Evolutionary conservation across 2,329 filamentous ascomycete species (phyloP).

Genomic region (Clarireedia paspali): DNA sequence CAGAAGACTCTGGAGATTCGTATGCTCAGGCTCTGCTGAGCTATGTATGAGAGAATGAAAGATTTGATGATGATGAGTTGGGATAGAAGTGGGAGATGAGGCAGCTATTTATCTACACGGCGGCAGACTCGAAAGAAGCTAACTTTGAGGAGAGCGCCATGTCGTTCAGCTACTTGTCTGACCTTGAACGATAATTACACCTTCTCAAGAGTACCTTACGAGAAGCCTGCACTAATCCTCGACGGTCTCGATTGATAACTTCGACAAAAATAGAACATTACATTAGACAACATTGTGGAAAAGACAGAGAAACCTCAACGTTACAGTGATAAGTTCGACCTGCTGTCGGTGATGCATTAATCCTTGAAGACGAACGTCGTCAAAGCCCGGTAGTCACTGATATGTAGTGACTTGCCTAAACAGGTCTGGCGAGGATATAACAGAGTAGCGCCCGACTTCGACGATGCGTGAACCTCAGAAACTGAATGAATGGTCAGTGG

Average conservation of each 20-base stretch:
- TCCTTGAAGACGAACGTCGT: background rate
- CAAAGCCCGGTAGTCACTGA: background rate
- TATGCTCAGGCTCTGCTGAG: too few species aligned
- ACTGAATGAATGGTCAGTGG: background rate
- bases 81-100: too few species aligned
- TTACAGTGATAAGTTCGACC: background rate
- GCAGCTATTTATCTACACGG: too few species aligned
- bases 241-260: background rate
- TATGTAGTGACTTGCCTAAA: background rate
- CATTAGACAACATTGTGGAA: background rate
- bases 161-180: too few species aligned
- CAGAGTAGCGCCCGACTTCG: background rate
- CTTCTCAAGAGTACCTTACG: too few species aligned
- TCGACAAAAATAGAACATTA: background rate
- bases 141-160: too few species aligned
- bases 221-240: too few species aligned
- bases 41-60: too few species aligned
- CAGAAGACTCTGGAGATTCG: too few species aligned
- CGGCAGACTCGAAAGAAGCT: too few species aligned
- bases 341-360: background rate
- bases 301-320: background rate
- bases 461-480: background rate
- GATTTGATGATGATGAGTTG: too few species aligned
- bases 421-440: background rate
- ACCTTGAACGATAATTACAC: too few species aligned